A percentile compares a stretch with the other conserved stretches of the same genome.
phyloP scores from a whole-genome alignment of 2,329 filamentous ascomycete species.

The Xylaria digitata region DNA sequence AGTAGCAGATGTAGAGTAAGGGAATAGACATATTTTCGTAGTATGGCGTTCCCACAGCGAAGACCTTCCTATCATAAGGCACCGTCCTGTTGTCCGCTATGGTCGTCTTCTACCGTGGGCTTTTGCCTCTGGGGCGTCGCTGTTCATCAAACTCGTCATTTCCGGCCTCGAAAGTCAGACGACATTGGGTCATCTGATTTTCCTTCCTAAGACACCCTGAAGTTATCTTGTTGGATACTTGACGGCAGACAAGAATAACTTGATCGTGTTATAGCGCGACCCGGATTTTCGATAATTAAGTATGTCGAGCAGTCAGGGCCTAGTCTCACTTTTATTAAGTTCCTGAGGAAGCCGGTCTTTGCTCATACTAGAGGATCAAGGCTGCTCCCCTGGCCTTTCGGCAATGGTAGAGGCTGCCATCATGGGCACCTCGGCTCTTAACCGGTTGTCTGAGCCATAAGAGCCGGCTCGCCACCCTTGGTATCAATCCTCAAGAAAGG shows the following conservation, averaged over 20 bases:
- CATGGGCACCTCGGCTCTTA: background rate
- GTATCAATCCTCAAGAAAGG: background rate
- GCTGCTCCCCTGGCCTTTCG: background rate
- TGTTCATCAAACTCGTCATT: background rate
- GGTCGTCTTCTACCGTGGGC: background rate
- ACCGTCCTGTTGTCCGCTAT: background rate
- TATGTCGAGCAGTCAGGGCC: background rate
- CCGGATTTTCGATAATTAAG: too few relatives aligned
- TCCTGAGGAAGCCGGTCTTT: background rate
- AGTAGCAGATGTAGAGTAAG: background rate
- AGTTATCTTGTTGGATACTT: background rate
- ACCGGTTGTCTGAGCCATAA: conserved; percentile 1
- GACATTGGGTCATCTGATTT: background rate
- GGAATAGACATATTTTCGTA: background rate
- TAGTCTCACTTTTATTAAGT: background rate
- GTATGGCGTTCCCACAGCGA: background rate
- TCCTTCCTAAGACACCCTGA: background rate
- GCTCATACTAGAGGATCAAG: background rate
- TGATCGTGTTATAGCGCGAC: background rate
- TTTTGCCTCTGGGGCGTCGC: conserved; percentile 2
- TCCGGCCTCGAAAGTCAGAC: background rate
- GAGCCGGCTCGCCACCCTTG: background rate
- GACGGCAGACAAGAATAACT: too few relatives aligned
- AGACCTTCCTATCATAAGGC: conserved; percentile 5
- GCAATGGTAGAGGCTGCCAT: background rate